Conservation (phyloP, 2,329 filamentous ascomycete species). For the Septoria petroselini region DNA sequence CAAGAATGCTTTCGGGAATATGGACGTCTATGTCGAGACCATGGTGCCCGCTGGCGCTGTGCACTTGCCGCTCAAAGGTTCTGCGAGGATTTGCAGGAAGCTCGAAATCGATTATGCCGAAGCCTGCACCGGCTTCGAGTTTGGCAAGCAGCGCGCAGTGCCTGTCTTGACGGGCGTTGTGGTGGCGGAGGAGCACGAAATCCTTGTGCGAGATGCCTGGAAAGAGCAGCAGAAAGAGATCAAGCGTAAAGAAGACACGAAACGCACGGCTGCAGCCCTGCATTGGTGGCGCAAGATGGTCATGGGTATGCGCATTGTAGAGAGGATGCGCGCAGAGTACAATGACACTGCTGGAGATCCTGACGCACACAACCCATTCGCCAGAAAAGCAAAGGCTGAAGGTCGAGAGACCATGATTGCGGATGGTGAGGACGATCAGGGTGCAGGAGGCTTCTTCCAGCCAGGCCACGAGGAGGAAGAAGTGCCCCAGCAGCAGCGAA, state of each 20-base stretch:
- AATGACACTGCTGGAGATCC: slow-evolving; percentile 41
- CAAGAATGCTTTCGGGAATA: slow-evolving; percentile 93
- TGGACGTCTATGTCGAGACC: slow-evolving; percentile 88
- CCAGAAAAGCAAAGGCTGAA: slow-evolving; percentile 36
- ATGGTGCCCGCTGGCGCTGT: slow-evolving; percentile 86
- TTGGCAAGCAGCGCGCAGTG: slow-evolving; percentile 89
- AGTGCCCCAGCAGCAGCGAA: slow-evolving; percentile 33
- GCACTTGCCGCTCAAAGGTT: slow-evolving; percentile 76
- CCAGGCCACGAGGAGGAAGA: slow-evolving; percentile 39
- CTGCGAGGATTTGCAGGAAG: slow-evolving; percentile 75
- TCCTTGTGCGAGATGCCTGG: slow-evolving; percentile 72
- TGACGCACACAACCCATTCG: slow-evolving; percentile 57
- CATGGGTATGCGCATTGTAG: slow-evolving; percentile 77
- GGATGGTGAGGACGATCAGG: slow-evolving; percentile 24
- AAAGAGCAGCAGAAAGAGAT: slow-evolving; percentile 70
- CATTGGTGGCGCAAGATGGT: slow-evolving; percentile 82
- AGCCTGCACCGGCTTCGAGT: slow-evolving; percentile 94
- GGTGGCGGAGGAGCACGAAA: slow-evolving; percentile 74
- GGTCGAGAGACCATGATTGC: slow-evolving; percentile 22
- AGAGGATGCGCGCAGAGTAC: slow-evolving; percentile 74
- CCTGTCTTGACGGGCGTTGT: slow-evolving; percentile 90
- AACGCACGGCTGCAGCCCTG: slow-evolving; percentile 70
- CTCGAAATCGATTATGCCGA: slow-evolving; percentile 87
- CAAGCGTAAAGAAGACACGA: slow-evolving; percentile 75
- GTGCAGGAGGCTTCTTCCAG: slow-evolving; percentile 45